Evolutionary conservation across 495 filamentous ascomycete species (phyloP), one percentile per base, ranked within the genome.

Genomic region (Chaetomium tenue): DNA sequence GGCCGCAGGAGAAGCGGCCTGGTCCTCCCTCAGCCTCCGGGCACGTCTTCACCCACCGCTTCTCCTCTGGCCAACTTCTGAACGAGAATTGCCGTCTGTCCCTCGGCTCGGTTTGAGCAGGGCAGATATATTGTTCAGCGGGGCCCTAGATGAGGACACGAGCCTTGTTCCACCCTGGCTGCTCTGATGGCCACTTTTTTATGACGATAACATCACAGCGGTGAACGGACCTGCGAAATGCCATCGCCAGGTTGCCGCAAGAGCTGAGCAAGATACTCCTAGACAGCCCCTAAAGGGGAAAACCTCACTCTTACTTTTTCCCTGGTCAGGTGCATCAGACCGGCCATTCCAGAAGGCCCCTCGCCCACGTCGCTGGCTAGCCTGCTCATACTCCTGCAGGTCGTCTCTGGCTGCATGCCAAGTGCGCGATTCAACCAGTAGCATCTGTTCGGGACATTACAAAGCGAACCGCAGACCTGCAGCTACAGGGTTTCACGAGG

Each of bases 401-500:
- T 25, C 55, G 28, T 61, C 37, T 18, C 33, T 61, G 66, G 63
- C 40, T 61, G 62, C 57, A 68, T 68, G 66, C 63, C 54, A 67
- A 63, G 53, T 54, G 50, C n/a, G 16, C 46, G 9, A 0, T 20
- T 13, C 54, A 60, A 52, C 63, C 62, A 65, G 57, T 68, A 50
- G 60, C 25, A 53, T 33, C 23, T 3, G 52, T 68, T 68, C 47
- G 66, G 66, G 66, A 65, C 66, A 68, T 67, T 65, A 33, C 58
- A 54, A 16, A 63, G 30, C 28, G 63, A 63, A 68, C 66, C 57
- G 52, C 56, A 63, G 23, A 22, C 37, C 39, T 63, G 64, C 39
- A 33, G 20, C 58, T 63, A 54, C 64, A 66, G 53, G 55, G 59
- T 66, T 28, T 28, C 52, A 62, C 37, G 59, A 22, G 16, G 13